These are phyloP conservation scores for Calcarisporium arbuscula DNA, from an alignment of 2,329 filamentous ascomycete species.

Conservation along the genomic window DNA sequence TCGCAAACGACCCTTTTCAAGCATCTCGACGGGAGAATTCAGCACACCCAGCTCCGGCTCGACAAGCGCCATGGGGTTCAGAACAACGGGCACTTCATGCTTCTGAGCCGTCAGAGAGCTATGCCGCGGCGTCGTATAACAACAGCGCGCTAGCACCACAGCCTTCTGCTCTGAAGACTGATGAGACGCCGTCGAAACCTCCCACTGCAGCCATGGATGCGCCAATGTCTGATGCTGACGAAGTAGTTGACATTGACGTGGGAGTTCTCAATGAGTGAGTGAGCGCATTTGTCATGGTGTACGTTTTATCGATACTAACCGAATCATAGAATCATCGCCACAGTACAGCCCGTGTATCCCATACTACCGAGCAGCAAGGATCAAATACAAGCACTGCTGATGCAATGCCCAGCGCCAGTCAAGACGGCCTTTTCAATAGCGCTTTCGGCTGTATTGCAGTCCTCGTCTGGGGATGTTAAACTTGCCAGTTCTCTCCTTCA, in stretches of 20 bases:
- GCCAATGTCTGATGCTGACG: constrained; percentile 25
- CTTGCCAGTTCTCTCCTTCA: constrained; percentile 41
- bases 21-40: constrained; percentile 36
- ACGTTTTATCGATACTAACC: background rate
- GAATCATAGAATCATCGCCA: constrained; percentile 49
- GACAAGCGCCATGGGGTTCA: constrained; percentile 40
- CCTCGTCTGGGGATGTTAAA: constrained; percentile 34
- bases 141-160: constrained; percentile 40
- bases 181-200: constrained; percentile 29
- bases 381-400: constrained; percentile 49
- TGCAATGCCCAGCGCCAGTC: constrained; percentile 48
- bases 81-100: constrained; percentile 40
- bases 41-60: constrained; percentile 32
- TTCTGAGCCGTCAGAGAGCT: constrained; percentile 26
- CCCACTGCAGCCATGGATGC: constrained; percentile 28
- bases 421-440: constrained; percentile 60
- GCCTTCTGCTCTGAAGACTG: constrained; percentile 32
- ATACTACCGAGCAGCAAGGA: constrained; percentile 54
- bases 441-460: constrained; percentile 47
- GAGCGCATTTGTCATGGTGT: background rate
- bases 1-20: constrained; percentile 43
- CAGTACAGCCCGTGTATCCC: constrained; percentile 62
- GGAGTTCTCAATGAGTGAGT: constrained; percentile 39
- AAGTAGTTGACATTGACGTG: constrained; percentile 34
- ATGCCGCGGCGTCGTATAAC: constrained; percentile 24